Percentiles rank a stretch among this genome's conserved stretches.
phyloP scores from a whole-genome alignment of 805 yeast genomes.

The Candida verbasci region DNA sequence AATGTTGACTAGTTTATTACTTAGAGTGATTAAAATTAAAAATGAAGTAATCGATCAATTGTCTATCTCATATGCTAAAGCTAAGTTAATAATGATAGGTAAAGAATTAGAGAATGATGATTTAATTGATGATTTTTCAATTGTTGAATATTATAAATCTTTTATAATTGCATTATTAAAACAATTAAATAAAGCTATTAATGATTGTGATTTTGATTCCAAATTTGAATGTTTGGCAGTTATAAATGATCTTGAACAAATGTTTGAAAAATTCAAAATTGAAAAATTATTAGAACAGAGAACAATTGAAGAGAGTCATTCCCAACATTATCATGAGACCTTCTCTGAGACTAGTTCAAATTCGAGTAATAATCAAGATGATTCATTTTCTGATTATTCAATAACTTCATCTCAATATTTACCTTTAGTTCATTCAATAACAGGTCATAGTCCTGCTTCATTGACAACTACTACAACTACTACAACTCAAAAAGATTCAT shows the following conservation, averaged over 20 bases:
- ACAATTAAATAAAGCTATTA: constrained; percentile 55
- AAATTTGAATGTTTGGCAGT: constrained; percentile 66
- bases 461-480: neutral
- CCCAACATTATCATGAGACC: neutral
- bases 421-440: constrained; percentile 39
- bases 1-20: constrained; percentile 39
- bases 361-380: constrained; percentile 9
- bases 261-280: constrained; percentile 54
- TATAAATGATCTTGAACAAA: constrained; percentile 65
- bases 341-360: constrained; percentile 2
- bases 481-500: neutral
- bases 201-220: constrained; percentile 48
- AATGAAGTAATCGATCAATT: constrained; percentile 49
- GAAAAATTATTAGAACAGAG: constrained; percentile 23
- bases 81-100: constrained; percentile 63
- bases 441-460: constrained; percentile 17
- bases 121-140: constrained; percentile 16
- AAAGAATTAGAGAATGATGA: constrained; percentile 42
- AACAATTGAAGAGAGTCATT: constrained; percentile 8
- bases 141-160: constrained; percentile 45
- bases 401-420: constrained; percentile 20
- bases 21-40: constrained; percentile 46
- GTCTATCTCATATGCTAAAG: constrained; percentile 58
- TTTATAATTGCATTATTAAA: constrained; percentile 56
- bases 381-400: constrained; percentile 21